Evolutionary conservation across 805 yeast genomes (phyloP).

Genomic region (Saitoella complicata): DNA sequence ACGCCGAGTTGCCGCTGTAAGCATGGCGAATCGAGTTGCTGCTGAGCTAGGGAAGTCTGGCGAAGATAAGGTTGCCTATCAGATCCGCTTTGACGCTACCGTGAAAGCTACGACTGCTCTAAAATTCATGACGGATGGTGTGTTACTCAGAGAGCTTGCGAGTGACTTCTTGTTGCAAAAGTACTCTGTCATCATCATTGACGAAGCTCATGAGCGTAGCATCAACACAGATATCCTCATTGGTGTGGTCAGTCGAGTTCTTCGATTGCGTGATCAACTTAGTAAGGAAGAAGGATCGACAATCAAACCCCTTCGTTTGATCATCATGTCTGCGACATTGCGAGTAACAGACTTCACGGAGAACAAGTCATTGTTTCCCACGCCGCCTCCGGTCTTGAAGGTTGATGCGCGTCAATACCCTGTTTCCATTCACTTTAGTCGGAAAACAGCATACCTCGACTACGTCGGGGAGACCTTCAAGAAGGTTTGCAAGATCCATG

Average conservation of each 20-base stretch:
- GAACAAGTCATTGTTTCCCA: conserved; percentile 48
- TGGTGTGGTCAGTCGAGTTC: conserved; percentile 83
- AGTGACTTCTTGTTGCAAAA: conserved; percentile 62
- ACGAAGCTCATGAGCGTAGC: conserved; percentile 96
- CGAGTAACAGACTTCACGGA: conserved; percentile 88
- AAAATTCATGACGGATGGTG: conserved; percentile 93
- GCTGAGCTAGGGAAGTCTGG: conserved; percentile 57
- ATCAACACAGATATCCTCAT: conserved; percentile 89
- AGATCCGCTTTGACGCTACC: conserved; percentile 64
- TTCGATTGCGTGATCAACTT: conserved; percentile 43
- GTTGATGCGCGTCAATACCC: conserved; percentile 92
- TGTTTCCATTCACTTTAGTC: conserved; percentile 70
- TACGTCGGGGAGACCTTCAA: conserved; percentile 75
- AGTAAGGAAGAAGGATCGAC: conserved; percentile 25
- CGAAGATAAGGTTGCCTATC: conserved; percentile 56
- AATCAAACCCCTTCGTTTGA: conserved; percentile 52
- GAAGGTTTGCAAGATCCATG: conserved; percentile 77
- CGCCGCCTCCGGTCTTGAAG: conserved; percentile 70
- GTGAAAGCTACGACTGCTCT: conserved; percentile 48
- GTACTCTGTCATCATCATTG: conserved; percentile 77
- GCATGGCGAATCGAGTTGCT: conserved; percentile 72
- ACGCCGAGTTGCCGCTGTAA: conserved; percentile 83
- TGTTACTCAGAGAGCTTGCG: conserved; percentile 82
- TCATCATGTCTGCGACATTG: conserved; percentile 94
- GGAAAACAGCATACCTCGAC: conserved; percentile 50